These are phyloP conservation scores for Rugosomyces carneus DNA, from an alignment of 1,284 basidiomycete species.

Conservation along the genomic window DNA sequence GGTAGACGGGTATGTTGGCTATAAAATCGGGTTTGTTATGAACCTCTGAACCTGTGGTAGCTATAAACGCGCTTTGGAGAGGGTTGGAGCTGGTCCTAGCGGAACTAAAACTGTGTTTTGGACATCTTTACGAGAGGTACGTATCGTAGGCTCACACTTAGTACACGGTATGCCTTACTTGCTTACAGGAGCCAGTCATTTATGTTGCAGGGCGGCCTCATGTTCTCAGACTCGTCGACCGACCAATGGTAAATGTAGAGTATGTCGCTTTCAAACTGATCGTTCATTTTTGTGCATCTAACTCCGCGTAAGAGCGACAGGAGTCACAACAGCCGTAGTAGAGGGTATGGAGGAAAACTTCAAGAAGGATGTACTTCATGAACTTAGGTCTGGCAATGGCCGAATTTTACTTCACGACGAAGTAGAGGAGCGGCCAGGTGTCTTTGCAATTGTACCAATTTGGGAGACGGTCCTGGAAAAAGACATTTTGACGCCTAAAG, in stretches of 20 bases:
- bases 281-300: no score
- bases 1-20: constrained; percentile 64
- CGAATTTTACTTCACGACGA: constrained; percentile 94
- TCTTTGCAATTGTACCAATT: constrained; percentile 81
- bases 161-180: not conserved
- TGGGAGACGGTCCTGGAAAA: constrained; percentile 84
- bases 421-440: constrained; percentile 87
- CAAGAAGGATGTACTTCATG: constrained; percentile 85
- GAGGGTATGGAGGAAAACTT: constrained; percentile 90
- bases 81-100: constrained; percentile 74
- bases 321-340: constrained; percentile 88
- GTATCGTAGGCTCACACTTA: not conserved
- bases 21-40: no score
- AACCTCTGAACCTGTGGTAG: constrained; percentile 32
- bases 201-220: constrained; percentile 89
- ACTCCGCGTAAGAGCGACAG: constrained; percentile 95
- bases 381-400: constrained; percentile 70
- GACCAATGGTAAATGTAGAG: constrained; percentile 91
- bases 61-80: constrained; percentile 73
- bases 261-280: constrained; percentile 36
- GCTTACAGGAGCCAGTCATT: constrained; percentile 82
- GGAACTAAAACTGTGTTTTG: constrained; percentile 76
- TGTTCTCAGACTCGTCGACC: constrained; percentile 87
- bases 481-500: constrained; percentile 92
- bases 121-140: constrained; percentile 87